These are phyloP conservation scores for Taxillus chinensis DNA, from an alignment of 164 flowering plant species.

Conservation along the genomic window DNA sequence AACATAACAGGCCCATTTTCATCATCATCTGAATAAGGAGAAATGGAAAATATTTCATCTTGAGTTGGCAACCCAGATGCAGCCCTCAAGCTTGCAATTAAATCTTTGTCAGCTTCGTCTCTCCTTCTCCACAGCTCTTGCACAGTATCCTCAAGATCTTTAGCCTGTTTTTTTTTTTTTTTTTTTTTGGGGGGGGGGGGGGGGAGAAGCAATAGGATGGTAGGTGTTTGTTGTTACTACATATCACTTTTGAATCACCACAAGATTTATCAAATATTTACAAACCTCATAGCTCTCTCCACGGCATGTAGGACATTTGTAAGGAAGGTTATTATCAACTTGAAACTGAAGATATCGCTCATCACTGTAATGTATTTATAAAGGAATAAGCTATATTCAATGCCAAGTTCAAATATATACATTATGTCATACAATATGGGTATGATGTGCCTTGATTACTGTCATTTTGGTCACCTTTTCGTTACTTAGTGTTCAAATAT, in stretches of 20 bases:
- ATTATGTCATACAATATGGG: too few species aligned
- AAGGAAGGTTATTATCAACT: slow-evolving; percentile 75
- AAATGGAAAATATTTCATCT: slow-evolving; percentile 76
- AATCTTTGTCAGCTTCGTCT: slow-evolving; percentile 64
- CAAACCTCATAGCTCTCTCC: slow-evolving; percentile 91
- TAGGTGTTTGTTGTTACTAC: neutral
- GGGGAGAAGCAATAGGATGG: neutral
- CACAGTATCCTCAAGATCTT: slow-evolving; percentile 83
- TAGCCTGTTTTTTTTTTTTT: slow-evolving; percentile 47
- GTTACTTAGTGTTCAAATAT: too few species aligned
- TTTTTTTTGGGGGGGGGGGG: too few species aligned
- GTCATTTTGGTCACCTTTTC: too few species aligned
- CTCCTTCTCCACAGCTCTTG: slow-evolving; percentile 93
- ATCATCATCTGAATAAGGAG: slow-evolving; percentile 89
- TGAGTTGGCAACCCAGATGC: slow-evolving; percentile 93
- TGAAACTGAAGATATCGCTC: slow-evolving; percentile 86
- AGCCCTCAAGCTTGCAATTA: slow-evolving; percentile 79
- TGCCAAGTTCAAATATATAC: neutral
- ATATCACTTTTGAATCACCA: neutral
- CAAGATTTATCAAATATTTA: slow-evolving; percentile 2
- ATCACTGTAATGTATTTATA: slow-evolving; percentile 51
- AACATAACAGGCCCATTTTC: slow-evolving; percentile 31
- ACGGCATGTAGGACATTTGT: slow-evolving; percentile 91
- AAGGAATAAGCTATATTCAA: slow-evolving; percentile 4
- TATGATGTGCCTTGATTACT: too few species aligned